Base-by-base conservation (phyloP, 768 basidiomycete species). In the Coprinellus aureogranulatus region DNA sequence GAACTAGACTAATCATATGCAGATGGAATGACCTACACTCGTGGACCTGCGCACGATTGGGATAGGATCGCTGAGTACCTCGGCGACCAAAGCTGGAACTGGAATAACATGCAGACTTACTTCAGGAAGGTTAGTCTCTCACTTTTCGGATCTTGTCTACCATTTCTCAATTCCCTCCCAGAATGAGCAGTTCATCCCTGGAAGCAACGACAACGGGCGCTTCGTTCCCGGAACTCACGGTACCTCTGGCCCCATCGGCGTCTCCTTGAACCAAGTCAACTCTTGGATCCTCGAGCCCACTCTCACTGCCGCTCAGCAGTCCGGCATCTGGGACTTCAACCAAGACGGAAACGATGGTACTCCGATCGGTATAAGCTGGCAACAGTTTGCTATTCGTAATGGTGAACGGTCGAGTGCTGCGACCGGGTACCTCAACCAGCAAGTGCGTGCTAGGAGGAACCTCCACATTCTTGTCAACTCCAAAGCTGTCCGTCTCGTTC, bases 71-170 rank as follows among this genome's bases (percentile, higher is more conserved):
- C 81, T 0, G 41, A 62, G 2, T 66, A 79, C 18, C 68, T 74
- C 8, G 81, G 77, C 3, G 81, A 84, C 31, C 54, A 70, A 4
- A 73, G 74, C 10, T 87, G 85, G 85, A 64, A 64, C 2, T 74
- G 73, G 73, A 55, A 63, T 18, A 63, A 57, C 9, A 60, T 76
- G 22, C 64, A 69, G 25, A 62, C 63, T 45, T 75, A 73, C 51
- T 62, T 70, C 46, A 40, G 41, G 2, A 71, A 68, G 66, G 73
- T 70, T 22, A 34, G 53, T 37, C n/a, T 22, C 52, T 28, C 26
- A 10, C 9, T 16, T 1, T 11, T 37, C 48, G 9, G 34, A 18
- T 22, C 2, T 37, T 6, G 4, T 45, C 45, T 42, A 16, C 9
- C 31, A 10, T 31, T 14, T 6, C 20, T 26, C 39, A 50, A 62